phyloP scores from a whole-genome alignment of 164 flowering plant genomes.

The Nymphaea colorata region DNA sequence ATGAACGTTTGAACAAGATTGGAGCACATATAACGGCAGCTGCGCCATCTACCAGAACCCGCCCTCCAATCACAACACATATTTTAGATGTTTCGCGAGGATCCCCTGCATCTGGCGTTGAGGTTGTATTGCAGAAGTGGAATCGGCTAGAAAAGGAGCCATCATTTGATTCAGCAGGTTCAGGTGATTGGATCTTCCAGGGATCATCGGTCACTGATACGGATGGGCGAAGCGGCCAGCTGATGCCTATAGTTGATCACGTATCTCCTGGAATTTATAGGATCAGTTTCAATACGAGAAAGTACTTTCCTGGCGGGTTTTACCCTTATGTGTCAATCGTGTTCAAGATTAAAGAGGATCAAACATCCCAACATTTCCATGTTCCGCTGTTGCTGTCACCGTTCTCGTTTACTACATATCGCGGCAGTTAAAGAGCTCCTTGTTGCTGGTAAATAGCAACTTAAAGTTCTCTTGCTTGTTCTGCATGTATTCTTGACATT shows the following conservation, averaged over 20 bases:
- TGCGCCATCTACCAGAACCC: constrained; percentile 34
- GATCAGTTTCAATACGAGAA: constrained; percentile 81
- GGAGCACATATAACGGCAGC: constrained; percentile 56
- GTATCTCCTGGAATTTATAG: constrained; percentile 60
- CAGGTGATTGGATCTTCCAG: constrained; percentile 32
- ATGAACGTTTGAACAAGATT: constrained; percentile 64
- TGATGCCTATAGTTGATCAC: constrained; percentile 50
- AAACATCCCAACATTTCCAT: constrained; percentile 76
- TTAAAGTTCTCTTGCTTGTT: no score
- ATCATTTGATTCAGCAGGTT: constrained; percentile 20
- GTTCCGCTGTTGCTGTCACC: constrained; percentile 91
- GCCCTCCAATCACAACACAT: constrained; percentile 95
- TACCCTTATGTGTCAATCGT: constrained; percentile 82
- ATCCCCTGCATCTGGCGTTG: constrained; percentile 66
- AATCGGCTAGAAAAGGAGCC: constrained; percentile 30
- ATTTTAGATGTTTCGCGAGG: constrained; percentile 78
- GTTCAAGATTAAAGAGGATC: constrained; percentile 71
- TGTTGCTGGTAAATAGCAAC: no score
- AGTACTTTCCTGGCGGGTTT: constrained; percentile 63
- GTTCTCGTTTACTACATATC: constrained; percentile 75
- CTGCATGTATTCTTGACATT: no score
- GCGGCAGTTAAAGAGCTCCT: constrained; percentile 58
- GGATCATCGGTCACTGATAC: constrained; percentile 65
- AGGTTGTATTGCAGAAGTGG: constrained; percentile 70
- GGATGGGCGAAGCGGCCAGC: constrained; percentile 78